Evolutionary conservation across 208 protist species (phyloP).

Genomic region (Wallacemonas collosoma): DNA sequence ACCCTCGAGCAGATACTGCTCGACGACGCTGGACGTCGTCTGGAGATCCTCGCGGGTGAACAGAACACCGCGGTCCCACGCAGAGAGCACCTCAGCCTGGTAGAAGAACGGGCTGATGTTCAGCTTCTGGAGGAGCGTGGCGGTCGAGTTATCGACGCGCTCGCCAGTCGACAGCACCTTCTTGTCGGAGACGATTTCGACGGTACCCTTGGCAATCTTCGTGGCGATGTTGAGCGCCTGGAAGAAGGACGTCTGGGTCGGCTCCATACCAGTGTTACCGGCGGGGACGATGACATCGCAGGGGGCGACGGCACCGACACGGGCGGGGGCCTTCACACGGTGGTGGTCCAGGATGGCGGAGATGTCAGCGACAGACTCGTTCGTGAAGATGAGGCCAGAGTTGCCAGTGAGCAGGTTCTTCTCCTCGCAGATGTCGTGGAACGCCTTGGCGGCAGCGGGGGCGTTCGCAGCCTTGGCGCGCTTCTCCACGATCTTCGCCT

Average conservation of each 20-base stretch:
- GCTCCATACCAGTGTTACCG: constrained; percentile 97
- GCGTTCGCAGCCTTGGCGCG: constrained; percentile 54
- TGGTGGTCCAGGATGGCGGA: constrained; percentile 77
- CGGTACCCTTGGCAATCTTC: constrained; percentile 98
- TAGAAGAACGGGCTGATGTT: constrained; percentile 99
- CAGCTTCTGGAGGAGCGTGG: constrained; percentile 97
- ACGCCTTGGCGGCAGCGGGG: constrained; percentile 52
- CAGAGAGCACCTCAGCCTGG: constrained; percentile 88
- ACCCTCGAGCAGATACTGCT: constrained; percentile 86
- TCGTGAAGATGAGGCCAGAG: constrained; percentile 99
- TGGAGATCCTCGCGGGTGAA: constrained; percentile 95
- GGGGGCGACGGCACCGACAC: constrained; percentile 97
- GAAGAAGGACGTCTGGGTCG: constrained; percentile 98
- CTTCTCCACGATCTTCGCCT: constrained; percentile 94
- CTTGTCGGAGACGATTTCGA: constrained; percentile 98
- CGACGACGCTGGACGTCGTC: constrained; percentile 93
- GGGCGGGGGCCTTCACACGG: constrained; percentile 96
- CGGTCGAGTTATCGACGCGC: constrained; percentile 97
- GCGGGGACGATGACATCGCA: constrained; percentile 96
- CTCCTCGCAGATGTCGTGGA: constrained; percentile 59
- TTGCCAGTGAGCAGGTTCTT: constrained; percentile 92
- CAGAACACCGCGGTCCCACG: constrained; percentile 97
- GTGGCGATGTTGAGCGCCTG: constrained; percentile 99
- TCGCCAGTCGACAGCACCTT: constrained; percentile 95
- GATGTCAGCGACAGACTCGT: constrained; percentile 92